Conservation (phyloP, 345 rosid species). For the Hirschfeldia incana region DNA sequence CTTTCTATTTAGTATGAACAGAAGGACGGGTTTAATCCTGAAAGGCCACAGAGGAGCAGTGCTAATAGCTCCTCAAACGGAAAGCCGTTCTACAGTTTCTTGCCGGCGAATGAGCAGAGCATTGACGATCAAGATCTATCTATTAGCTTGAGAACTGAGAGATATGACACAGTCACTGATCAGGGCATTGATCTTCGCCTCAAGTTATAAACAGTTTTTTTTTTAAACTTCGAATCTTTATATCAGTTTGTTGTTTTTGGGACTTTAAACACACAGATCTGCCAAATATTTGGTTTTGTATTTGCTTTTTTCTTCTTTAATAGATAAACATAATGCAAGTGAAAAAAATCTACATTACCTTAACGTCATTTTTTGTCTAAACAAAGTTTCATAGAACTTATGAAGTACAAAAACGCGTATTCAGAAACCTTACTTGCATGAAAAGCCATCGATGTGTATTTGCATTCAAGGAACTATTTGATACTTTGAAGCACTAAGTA, state of each 20-base stretch:
- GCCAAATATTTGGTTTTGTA: conserved; percentile 1
- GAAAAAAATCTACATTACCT: neutral
- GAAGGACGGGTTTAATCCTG: conserved; percentile 44
- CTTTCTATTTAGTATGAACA: conserved; percentile 4
- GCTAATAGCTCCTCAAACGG: neutral
- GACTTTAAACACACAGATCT: conserved; percentile 5
- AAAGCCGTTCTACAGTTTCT: conserved; percentile 50
- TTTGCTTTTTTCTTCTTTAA: neutral
- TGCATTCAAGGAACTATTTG: neutral
- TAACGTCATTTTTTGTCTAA: neutral
- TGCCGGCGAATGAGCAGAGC: conserved; percentile 40
- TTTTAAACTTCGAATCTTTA: neutral
- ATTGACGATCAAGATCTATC: conserved; percentile 34
- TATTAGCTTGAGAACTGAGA: conserved; percentile 40
- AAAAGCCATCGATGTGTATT: neutral
- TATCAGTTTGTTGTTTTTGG: conserved; percentile 15
- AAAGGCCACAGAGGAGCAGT: neutral
- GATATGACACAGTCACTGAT: conserved; percentile 42
- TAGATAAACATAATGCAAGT: neutral
- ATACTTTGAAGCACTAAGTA: neutral
- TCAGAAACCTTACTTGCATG: neutral
- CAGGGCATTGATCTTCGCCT: conserved; percentile 57
- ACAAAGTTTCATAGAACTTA: neutral
- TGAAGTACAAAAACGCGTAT: neutral
- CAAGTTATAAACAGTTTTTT: conserved; percentile 39